Percentiles rank a stretch among this genome's conserved stretches.
phyloP scores from a whole-genome alignment of 1,284 basidiomycete genomes.

The Sporisorium graminicola region DNA sequence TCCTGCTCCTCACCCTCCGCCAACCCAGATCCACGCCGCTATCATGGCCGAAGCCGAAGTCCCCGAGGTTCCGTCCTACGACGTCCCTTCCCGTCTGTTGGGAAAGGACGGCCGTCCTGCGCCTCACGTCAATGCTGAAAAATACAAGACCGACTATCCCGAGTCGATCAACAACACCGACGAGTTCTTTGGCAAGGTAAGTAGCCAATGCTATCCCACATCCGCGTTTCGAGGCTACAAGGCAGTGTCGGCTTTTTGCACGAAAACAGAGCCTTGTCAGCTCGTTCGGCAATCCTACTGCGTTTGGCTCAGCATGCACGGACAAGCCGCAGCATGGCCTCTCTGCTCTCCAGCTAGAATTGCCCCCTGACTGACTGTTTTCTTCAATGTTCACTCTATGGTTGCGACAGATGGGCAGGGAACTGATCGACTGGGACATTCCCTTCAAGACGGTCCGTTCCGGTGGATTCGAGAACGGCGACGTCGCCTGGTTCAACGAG shows the following conservation, averaged over 20 bases:
- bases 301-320: too few relatives aligned
- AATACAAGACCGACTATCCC: conserved; percentile 55
- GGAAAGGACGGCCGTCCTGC: conserved; percentile 57
- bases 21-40: not conserved
- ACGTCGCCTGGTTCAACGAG: conserved; percentile 88
- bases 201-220: conserved; percentile 11
- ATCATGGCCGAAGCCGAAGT: conserved; percentile 48
- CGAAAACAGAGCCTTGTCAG: too few relatives aligned
- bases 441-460: conserved; percentile 89
- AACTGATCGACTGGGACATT: conserved; percentile 88
- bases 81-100: conserved; percentile 57
- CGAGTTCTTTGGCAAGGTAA: conserved; percentile 62
- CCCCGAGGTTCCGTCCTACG: conserved; percentile 50
- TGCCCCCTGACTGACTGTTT: conserved; percentile 2
- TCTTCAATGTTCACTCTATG: not conserved
- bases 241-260: too few relatives aligned
- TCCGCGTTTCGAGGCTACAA: too few relatives aligned
- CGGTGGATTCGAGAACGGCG: conserved; percentile 86
- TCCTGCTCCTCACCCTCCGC: not conserved
- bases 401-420: conserved; percentile 82
- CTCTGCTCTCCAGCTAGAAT: not conserved
- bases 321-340: too few relatives aligned
- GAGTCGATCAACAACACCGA: conserved; percentile 58
- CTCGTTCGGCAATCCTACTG: too few relatives aligned
- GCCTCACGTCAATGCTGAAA: conserved; percentile 56